Conservation (phyloP, 495 filamentous ascomycete species). For the Chaetomium fimeti region DNA sequence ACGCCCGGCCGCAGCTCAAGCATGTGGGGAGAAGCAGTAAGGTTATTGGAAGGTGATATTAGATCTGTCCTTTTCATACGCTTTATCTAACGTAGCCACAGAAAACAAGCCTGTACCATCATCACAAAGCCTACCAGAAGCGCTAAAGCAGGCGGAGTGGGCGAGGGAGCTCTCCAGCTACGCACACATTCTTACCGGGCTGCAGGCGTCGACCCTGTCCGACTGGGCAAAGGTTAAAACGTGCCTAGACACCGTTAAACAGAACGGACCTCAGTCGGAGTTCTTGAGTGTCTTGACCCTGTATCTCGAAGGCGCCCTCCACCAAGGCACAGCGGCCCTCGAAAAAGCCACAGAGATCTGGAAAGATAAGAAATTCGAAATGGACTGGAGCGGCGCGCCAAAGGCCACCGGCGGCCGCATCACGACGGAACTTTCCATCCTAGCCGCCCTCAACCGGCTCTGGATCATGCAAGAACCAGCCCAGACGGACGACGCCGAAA, state of each 20-base stretch:
- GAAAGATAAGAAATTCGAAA: conserved; percentile 56
- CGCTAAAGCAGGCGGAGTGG: conserved; percentile 45
- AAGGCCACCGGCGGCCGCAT: conserved; percentile 47
- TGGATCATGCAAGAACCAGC: conserved; percentile 72
- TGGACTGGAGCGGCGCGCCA: conserved; percentile 44
- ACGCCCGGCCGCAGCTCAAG: conserved; percentile 59
- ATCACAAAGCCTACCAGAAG: conserved; percentile 44
- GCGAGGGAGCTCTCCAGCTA: conserved; percentile 47
- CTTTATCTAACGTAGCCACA: conserved; percentile 31
- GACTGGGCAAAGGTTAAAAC: conserved; percentile 48
- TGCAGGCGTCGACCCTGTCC: conserved; percentile 46
- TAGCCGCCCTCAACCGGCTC: conserved; percentile 76
- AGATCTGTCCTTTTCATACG: neutral
- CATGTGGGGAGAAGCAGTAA: conserved; percentile 45
- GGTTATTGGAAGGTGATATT: conserved; percentile 29
- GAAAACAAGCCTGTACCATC: conserved; percentile 33
- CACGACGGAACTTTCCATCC: conserved; percentile 68
- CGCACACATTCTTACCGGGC: conserved; percentile 47
- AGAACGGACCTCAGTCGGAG: conserved; percentile 32
- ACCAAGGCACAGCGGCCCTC: conserved; percentile 75
- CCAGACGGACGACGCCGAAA: conserved; percentile 50
- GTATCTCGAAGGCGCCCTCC: conserved; percentile 74
- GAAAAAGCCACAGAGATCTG: conserved; percentile 64
- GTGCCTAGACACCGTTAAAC: conserved; percentile 42
- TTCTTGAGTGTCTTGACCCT: conserved; percentile 45